A percentile compares a stretch with the other conserved stretches of the same genome.
Evolutionary conservation across 2,329 filamentous ascomycete species (phyloP).

Genomic region (Aspergillus caelatus): DNA sequence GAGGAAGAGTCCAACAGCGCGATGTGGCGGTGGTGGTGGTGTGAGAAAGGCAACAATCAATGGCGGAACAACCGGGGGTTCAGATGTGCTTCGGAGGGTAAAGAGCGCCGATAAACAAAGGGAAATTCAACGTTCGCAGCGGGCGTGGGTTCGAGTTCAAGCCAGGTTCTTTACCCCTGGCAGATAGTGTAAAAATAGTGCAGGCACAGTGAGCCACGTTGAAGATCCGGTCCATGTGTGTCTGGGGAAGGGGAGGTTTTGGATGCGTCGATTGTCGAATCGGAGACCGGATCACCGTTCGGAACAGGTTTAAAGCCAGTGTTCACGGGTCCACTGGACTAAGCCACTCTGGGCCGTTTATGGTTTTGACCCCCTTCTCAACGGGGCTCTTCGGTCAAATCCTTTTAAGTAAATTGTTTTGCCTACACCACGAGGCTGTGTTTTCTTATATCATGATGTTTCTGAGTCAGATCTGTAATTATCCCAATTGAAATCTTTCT

Average conservation of each 20-base stretch:
- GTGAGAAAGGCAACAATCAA: background rate
- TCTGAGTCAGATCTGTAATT: background rate
- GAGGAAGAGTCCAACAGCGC: slow-evolving; percentile 9
- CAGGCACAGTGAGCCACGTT: slow-evolving; percentile 25
- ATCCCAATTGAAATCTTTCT: background rate
- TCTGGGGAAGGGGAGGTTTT: slow-evolving; percentile 24
- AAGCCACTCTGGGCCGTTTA: background rate
- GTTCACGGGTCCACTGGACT: background rate
- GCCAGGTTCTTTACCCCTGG: slow-evolving; percentile 12
- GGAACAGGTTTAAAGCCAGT: background rate
- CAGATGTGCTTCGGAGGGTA: background rate
- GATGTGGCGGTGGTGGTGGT: background rate
- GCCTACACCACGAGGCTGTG: background rate
- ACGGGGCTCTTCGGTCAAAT: slow-evolving; percentile 1
- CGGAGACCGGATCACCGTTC: slow-evolving; percentile 19
- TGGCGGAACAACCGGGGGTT: background rate
- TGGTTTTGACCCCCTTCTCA: background rate
- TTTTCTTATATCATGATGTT: background rate
- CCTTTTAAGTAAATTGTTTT: background rate
- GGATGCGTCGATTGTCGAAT: slow-evolving; percentile 16
- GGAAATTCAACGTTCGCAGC: background rate
- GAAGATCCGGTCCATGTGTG: slow-evolving; percentile 23
- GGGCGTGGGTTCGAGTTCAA: background rate
- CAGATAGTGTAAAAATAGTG: slow-evolving; percentile 15
- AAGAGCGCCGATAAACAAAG: slow-evolving; percentile 2